These are phyloP conservation scores for Pelargonium nanum DNA, from an alignment of 345 rosid species.

Conservation along the genomic window DNA sequence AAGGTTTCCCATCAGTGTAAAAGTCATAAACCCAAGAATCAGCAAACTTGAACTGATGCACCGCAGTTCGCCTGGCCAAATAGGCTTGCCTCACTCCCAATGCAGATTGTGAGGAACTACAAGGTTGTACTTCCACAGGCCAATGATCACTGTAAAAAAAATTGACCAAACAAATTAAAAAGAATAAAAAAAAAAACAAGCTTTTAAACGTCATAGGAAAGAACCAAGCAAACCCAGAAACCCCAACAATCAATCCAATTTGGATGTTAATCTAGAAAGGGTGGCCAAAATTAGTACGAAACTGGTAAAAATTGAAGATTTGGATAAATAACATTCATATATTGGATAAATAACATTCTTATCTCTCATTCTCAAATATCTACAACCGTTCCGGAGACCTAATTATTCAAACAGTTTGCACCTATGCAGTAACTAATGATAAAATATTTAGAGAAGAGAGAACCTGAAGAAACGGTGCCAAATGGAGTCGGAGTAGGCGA, in stretches of 20 bases:
- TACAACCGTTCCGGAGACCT: too few species aligned
- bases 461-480: conserved; percentile 44
- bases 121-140: conserved; percentile 22
- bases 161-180: neutral
- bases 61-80: conserved; percentile 29
- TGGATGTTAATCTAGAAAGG: neutral
- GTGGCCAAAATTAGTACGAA: too few species aligned
- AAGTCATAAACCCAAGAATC: conserved; percentile 32
- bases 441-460: neutral
- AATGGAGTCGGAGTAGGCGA: conserved; percentile 41
- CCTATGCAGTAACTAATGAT: too few species aligned
- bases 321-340: too few species aligned
- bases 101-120: conserved; percentile 5
- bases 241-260: too few species aligned
- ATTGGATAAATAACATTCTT: too few species aligned
- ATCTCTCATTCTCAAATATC: too few species aligned
- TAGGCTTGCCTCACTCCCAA: conserved; percentile 38
- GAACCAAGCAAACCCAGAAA: neutral
- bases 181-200: neutral
- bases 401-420: too few species aligned
- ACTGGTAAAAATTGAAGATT: too few species aligned
- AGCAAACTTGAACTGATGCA: conserved; percentile 42
- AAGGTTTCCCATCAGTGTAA: conserved; percentile 14
- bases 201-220: neutral
- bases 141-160: conserved; percentile 31